These are phyloP conservation scores for Fusarium dlaminii DNA, from an alignment of 2,329 filamentous ascomycete species.

Conservation along the genomic window DNA sequence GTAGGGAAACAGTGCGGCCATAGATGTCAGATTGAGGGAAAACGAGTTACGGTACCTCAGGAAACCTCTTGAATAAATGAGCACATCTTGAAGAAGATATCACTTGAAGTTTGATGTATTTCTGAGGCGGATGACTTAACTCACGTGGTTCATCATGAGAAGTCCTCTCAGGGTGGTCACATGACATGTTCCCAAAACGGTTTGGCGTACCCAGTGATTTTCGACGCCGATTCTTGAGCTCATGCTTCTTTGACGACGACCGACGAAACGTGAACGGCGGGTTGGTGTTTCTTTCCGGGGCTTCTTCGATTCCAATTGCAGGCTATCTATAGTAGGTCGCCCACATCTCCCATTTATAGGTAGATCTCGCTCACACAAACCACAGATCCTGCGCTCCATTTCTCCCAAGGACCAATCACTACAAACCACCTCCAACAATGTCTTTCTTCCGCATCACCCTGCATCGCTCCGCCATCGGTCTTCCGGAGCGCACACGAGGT, in stretches of 20 bases:
- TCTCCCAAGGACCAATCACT: neutral
- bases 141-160: neutral
- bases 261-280: conserved; percentile 22
- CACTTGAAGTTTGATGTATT: neutral
- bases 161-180: neutral
- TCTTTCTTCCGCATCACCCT: conserved; percentile 91
- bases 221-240: conserved; percentile 20
- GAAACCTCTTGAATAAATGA: neutral
- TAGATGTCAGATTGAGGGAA: neutral
- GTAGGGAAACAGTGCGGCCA: neutral
- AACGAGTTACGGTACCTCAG: neutral
- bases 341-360: neutral
- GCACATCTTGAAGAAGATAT: neutral
- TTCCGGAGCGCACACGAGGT: conserved; percentile 80
- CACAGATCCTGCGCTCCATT: conserved; percentile 22
- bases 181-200: conserved; percentile 4
- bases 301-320: neutral
- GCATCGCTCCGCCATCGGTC: conserved; percentile 87
- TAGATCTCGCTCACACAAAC: conserved; percentile 5
- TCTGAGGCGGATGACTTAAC: neutral
- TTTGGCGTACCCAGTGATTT: conserved; percentile 28
- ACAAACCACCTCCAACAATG: conserved; percentile 56
- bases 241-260: conserved; percentile 28
- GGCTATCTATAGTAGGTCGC: conserved; percentile 2
- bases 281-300: conserved; percentile 11